Evolutionary conservation across 495 filamentous ascomycete genomes (phyloP), one percentile per base, ranked within the genome.

Genomic region (Penicillium maclennaniae): DNA sequence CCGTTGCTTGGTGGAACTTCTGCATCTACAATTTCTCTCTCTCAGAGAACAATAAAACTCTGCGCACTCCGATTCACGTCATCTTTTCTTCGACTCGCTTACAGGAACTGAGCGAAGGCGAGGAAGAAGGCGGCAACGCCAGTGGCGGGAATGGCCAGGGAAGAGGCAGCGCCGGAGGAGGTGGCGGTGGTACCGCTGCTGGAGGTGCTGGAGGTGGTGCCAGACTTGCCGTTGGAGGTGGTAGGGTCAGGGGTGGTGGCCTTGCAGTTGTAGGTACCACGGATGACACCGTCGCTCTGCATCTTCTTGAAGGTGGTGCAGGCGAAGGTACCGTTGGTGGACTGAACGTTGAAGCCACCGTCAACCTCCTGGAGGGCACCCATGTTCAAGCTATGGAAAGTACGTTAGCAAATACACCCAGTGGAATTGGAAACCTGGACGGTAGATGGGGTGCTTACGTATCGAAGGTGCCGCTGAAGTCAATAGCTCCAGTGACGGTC

Each of bases 321-420:
- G 62, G 71, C 67, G 71, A 91, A 84, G 51, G 85, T 75, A 54
- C 74, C 79, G 53, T 61, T 41, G 28, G 87, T 87, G 59, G 79
- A 86, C 73, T 90, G 82, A 56, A 95, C 70, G 74, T 96, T 91
- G 78, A 96, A 92, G 47, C 84, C 86, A 76, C 93, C 93, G 63
- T 79, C 78, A 57, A 97, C 91, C 54, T 87, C 81, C 54, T 82
- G 73, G 20, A 98, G 78, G 14, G 64, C 60, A 36, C 88, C 85
- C 26, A 97, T 77, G 25, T 75, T 62, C 48, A 89, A 83, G 49
- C 92, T 96, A 12, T 34, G 3, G 59, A 12, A 49, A 50, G 23
- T 23, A 6, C n/a, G 49, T 64, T 49, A 58, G 65, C 10, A 55
- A 55, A 9, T 7, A 4, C 19, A 16, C 57, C 2, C 10, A 19